These are phyloP conservation scores for Penicillium sp. DNA, from an alignment of 2,329 filamentous ascomycete species.

Conservation along the genomic window DNA sequence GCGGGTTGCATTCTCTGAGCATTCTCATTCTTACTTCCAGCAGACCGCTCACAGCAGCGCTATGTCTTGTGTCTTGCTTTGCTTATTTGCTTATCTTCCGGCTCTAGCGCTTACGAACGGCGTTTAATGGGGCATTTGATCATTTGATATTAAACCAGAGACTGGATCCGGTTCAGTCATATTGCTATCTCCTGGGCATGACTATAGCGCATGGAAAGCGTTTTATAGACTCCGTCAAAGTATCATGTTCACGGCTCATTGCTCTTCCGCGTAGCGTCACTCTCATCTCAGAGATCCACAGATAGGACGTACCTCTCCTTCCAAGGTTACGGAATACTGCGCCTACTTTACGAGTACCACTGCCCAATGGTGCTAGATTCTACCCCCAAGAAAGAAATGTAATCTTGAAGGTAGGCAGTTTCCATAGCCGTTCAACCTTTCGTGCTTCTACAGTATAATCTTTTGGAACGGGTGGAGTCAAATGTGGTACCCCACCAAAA, in stretches of 20 bases:
- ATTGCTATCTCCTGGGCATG: constrained; percentile 2
- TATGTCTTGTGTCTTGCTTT: neutral
- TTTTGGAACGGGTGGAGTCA: constrained; percentile 1
- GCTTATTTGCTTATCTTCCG: constrained; percentile 3
- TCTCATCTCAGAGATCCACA: no score
- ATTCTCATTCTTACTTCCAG: neutral
- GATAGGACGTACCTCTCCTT: no score
- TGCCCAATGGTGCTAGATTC: no score
- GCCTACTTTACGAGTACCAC: no score
- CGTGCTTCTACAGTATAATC: neutral
- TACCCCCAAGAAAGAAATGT: no score
- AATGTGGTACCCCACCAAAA: constrained; percentile 13
- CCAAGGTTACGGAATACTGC: no score
- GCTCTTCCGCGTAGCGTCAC: neutral
- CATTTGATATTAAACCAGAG: constrained; percentile 3
- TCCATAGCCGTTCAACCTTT: neutral
- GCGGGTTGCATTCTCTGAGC: constrained; percentile 4
- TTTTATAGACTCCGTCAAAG: neutral
- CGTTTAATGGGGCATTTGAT: constrained; percentile 7
- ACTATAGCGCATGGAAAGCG: neutral
- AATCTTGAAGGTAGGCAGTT: no score
- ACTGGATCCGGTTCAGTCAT: neutral
- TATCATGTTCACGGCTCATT: neutral
- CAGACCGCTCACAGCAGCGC: neutral
- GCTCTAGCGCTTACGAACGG: constrained; percentile 21